Base-by-base conservation (phyloP, 306 rosid species). In the Prunus salicina region DNA sequence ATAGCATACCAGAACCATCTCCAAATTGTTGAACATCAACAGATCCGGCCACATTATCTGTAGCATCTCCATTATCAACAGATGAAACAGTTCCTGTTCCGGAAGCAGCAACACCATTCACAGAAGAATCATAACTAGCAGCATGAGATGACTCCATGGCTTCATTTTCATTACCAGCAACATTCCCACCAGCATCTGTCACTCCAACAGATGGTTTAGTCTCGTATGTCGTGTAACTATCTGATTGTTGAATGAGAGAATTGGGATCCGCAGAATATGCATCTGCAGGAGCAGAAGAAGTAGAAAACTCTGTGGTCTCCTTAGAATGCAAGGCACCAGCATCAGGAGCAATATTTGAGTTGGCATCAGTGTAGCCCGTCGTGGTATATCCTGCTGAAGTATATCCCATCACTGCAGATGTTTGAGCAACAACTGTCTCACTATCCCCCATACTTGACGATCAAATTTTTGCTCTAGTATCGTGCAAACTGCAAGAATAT, bases 1-100 rank as follows among this genome's bases (percentile, higher is more conserved):
- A 65, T 63, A 57, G 55, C 82, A 68, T 85, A 91, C 97, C 97
- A 73, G 89, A 87, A 80, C 90, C 88, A 81, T 91, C 97, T 3
- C 85, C 82, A 58, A 85, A 79, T 49, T 84, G 97, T 61, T 87
- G 96, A 49, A 79, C 94, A 65, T 81, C 93, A 70, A 79, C 74
- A 27, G 84, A 78, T 51, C 85, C 87, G 15, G 67, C 87, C 68
- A 71, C 51, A 78, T 71, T 85, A 62, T 86, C 96, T n/a, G 80
- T 22, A 19, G 82, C 83, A 83, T 65, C 87, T 69, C 96, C 98
- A 61, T 90, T 94, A 71, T 78, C 94, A 67, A 74, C 84, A 50
- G 87, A 87, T 1, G 75, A 25, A 9, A 78, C 71, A 72, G 83
- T 62, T 25, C 58, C 77, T 46, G 13, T 76, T 38, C 55, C 86